Evolutionary conservation across 2,329 filamentous ascomycete genomes (phyloP).

Genomic region (Cytospora mali): DNA sequence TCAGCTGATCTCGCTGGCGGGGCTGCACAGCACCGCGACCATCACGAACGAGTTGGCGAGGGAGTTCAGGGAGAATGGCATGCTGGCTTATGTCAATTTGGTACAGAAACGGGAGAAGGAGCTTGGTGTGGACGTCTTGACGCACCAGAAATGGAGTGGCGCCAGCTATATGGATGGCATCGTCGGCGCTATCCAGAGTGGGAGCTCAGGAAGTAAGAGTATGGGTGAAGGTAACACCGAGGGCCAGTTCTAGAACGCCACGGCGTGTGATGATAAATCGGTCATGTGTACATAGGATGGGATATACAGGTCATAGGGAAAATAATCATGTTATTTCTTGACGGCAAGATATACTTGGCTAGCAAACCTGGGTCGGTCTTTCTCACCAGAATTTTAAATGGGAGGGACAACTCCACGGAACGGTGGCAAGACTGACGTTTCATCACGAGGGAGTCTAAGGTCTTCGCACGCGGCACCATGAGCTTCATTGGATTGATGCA

Average conservation of each 20-base stretch:
- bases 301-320: too few species aligned
- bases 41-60: conserved; percentile 74
- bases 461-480: not conserved
- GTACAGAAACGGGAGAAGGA: conserved; percentile 92
- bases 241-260: conserved; percentile 55
- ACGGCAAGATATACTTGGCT: too few species aligned
- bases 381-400: too few species aligned
- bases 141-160: conserved; percentile 85
- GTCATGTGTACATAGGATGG: not conserved
- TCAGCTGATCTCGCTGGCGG: conserved; percentile 68
- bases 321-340: too few species aligned
- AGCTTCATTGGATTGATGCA: not conserved
- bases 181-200: conserved; percentile 85
- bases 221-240: conserved; percentile 97
- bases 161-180: conserved; percentile 82
- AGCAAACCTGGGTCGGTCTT: too few species aligned
- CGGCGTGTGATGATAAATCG: not conserved
- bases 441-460: too few species aligned
- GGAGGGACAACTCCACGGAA: too few species aligned
- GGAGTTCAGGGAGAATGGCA: conserved; percentile 85
- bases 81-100: conserved; percentile 96
- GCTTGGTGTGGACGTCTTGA: conserved; percentile 86
- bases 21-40: conserved; percentile 66
- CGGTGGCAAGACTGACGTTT: too few species aligned
- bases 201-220: conserved; percentile 84